phyloP scores from a whole-genome alignment of 805 yeast genomes.

The Pichia exigua region DNA sequence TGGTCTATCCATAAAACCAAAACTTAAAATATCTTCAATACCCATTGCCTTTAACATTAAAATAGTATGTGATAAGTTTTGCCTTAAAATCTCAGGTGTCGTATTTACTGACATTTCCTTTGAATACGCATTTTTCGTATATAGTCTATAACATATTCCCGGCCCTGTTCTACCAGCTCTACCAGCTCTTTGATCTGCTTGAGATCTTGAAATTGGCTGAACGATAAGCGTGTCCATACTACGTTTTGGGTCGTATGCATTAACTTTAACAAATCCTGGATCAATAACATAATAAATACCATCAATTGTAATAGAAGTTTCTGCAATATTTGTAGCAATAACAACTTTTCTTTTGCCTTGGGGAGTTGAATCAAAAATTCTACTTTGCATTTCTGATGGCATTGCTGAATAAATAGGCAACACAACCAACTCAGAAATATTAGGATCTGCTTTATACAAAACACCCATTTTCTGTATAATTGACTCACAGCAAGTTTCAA shows the following conservation, averaged over 20 bases:
- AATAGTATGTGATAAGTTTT: slow-evolving; percentile 76
- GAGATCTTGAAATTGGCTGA: slow-evolving; percentile 87
- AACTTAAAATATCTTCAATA: slow-evolving; percentile 65
- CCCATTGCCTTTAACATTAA: slow-evolving; percentile 89
- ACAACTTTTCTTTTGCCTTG: slow-evolving; percentile 78
- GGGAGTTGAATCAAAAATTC: slow-evolving; percentile 87
- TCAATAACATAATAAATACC: slow-evolving; percentile 89
- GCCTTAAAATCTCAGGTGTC: slow-evolving; percentile 86
- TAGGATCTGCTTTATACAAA: slow-evolving; percentile 41
- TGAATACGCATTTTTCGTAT: slow-evolving; percentile 72
- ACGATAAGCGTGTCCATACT: slow-evolving; percentile 88
- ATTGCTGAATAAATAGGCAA: slow-evolving; percentile 87
- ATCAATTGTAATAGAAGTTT: slow-evolving; percentile 92
- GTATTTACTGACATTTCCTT: slow-evolving; percentile 75
- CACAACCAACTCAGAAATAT: slow-evolving; percentile 58
- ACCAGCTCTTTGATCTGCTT: slow-evolving; percentile 92
- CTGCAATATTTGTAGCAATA: slow-evolving; percentile 94
- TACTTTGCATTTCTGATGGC: slow-evolving; percentile 84
- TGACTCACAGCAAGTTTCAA: slow-evolving; percentile 79
- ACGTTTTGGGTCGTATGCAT: slow-evolving; percentile 76
- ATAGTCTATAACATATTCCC: slow-evolving; percentile 88
- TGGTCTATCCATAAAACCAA: slow-evolving; percentile 93
- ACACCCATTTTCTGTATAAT: slow-evolving; percentile 55
- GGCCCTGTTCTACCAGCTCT: slow-evolving; percentile 98
- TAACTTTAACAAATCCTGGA: slow-evolving; percentile 89